Conservation (phyloP, 2,329 filamentous ascomycete genomes). For the Alternaria gaisen region DNA sequence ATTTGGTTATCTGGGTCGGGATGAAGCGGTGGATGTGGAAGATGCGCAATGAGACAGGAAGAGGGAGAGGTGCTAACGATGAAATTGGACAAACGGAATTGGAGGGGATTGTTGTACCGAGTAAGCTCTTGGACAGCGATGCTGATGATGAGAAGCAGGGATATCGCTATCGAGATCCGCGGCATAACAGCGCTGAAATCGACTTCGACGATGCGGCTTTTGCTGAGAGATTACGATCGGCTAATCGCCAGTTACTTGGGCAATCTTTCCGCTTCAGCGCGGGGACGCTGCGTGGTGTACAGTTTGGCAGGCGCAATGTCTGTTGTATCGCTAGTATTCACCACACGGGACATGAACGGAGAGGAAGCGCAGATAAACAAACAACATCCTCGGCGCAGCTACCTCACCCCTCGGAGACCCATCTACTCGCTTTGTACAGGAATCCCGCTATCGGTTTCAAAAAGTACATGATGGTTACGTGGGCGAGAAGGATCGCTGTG, state of each 20-base stretch:
- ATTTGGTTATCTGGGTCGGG: conserved; percentile 3
- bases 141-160: neutral
- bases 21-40: neutral
- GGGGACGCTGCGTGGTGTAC: conserved; percentile 29
- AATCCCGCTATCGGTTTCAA: neutral
- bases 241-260: conserved; percentile 32
- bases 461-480: neutral
- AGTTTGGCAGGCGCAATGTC: conserved; percentile 8
- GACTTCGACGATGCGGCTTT: conserved; percentile 42
- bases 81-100: neutral
- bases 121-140: neutral
- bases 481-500: neutral
- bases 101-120: neutral
- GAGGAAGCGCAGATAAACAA: neutral
- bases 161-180: neutral
- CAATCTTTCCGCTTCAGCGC: conserved; percentile 36
- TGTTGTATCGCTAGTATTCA: too few species aligned
- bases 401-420: rapidly evolving
- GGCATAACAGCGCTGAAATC: neutral
- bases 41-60: neutral
- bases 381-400: neutral
- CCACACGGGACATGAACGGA: too few species aligned
- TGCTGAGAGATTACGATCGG: conserved; percentile 25
- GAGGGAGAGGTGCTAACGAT: neutral
- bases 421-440: neutral